These are phyloP conservation scores for Trichoderma guizhouense DNA, from an alignment of 2,329 filamentous ascomycete species.

Conservation along the genomic window DNA sequence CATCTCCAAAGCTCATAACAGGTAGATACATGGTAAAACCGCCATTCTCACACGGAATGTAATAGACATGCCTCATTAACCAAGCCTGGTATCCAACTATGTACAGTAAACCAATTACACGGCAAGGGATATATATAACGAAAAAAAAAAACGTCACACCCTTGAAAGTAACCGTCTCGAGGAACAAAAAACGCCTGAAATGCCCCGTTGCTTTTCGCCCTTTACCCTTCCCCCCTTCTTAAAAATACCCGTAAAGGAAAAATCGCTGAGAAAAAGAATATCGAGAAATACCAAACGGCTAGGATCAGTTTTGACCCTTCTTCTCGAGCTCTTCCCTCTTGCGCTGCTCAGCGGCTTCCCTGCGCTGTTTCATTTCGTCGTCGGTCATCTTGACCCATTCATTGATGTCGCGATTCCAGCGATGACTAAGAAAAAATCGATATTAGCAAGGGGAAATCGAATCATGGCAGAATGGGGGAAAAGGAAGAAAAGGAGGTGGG, in stretches of 20 bases:
- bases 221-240: not conserved
- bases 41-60: not conserved
- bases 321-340: constrained; percentile 20
- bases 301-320: not conserved
- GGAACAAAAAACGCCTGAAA: constrained; percentile 2
- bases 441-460: not conserved
- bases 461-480: not conserved
- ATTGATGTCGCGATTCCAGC: constrained; percentile 55
- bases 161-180: not conserved
- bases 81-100: constrained; percentile 14
- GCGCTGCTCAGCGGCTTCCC: constrained; percentile 26
- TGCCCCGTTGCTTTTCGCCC: not conserved
- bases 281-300: not conserved
- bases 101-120: not conserved
- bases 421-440: constrained; percentile 46
- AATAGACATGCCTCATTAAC: constrained; percentile 9
- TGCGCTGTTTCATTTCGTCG: constrained; percentile 26
- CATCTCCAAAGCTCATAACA: not conserved
- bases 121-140: not conserved
- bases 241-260: not conserved
- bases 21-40: not conserved
- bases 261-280: not conserved
- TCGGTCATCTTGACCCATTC: constrained; percentile 53
- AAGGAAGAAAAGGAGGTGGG: not conserved
- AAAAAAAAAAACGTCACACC: not conserved